Evolutionary conservation across 768 basidiomycete genomes (phyloP).

Genomic region (Rhizopogon sp.): DNA sequence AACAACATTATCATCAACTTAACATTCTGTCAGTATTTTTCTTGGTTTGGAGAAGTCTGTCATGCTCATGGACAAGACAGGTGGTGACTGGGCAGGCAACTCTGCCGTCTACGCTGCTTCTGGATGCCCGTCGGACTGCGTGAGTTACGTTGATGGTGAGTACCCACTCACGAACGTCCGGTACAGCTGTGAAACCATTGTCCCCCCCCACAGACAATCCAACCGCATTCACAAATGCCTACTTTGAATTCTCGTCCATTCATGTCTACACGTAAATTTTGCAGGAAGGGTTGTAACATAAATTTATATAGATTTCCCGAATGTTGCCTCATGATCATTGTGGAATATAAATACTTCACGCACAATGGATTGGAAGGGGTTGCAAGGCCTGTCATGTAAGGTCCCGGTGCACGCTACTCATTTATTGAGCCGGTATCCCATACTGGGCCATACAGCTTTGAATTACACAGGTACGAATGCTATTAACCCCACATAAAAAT

Average conservation of each 20-base stretch:
- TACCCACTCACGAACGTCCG: neutral
- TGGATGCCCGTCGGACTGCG: constrained; percentile 26
- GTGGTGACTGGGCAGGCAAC: constrained; percentile 26
- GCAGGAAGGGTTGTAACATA: neutral
- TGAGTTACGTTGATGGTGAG: constrained; percentile 26
- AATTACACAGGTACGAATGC: no score
- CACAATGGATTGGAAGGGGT: neutral
- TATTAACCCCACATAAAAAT: no score
- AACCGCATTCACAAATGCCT: constrained; percentile 34
- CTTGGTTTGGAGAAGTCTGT: neutral
- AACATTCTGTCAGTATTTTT: constrained; percentile 23
- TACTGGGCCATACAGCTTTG: no score
- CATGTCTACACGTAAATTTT: constrained; percentile 27
- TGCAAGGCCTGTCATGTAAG: no score
- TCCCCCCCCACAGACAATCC: constrained; percentile 27
- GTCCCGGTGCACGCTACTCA: no score
- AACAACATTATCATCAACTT: constrained; percentile 31
- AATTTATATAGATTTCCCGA: neutral
- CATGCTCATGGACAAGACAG: constrained; percentile 7
- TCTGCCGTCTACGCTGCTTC: constrained; percentile 20
- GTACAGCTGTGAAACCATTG: neutral
- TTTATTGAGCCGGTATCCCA: no score
- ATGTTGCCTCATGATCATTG: neutral
- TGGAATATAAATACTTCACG: no score
- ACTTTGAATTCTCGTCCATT: constrained; percentile 35